Conservation (phyloP, 352 stramenopile species). For the Blastocystis sp. region DNA sequence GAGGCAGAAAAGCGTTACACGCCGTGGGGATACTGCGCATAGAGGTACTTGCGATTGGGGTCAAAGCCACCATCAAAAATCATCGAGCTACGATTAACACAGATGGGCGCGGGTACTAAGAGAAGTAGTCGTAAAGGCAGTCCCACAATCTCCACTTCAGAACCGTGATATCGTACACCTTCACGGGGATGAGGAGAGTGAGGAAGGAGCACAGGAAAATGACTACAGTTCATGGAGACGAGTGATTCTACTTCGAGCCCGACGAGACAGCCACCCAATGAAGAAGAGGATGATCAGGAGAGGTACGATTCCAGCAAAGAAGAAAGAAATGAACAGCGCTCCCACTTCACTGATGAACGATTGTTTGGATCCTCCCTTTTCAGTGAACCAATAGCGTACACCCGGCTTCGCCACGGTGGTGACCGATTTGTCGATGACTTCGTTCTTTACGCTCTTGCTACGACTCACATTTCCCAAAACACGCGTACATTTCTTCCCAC, state of each 20-base stretch:
- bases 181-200: constrained; percentile 40
- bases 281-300: constrained; percentile 18
- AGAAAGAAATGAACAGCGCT: constrained; percentile 26
- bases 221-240: not conserved
- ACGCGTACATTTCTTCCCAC: constrained; percentile 50
- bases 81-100: constrained; percentile 14
- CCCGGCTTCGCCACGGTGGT: not conserved
- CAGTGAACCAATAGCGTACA: constrained; percentile 51
- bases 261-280: constrained; percentile 43
- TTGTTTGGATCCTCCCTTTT: constrained; percentile 46
- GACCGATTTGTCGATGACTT: not conserved
- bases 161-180: constrained; percentile 61
- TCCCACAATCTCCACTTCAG: constrained; percentile 58
- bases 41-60: constrained; percentile 31
- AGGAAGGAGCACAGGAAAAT: constrained; percentile 34
- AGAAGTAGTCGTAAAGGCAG: constrained; percentile 59
- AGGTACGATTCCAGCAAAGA: constrained; percentile 31
- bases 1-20: not conserved
- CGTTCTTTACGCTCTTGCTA: constrained; percentile 40
- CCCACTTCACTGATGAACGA: constrained; percentile 15
- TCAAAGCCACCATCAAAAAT: constrained; percentile 59
- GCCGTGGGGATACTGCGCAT: constrained; percentile 53
- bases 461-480: not conserved
- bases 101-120: constrained; percentile 8
- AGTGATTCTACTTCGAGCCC: not conserved